Conservation (phyloP, 768 basidiomycete genomes). For the Lentinula guzmanii region DNA sequence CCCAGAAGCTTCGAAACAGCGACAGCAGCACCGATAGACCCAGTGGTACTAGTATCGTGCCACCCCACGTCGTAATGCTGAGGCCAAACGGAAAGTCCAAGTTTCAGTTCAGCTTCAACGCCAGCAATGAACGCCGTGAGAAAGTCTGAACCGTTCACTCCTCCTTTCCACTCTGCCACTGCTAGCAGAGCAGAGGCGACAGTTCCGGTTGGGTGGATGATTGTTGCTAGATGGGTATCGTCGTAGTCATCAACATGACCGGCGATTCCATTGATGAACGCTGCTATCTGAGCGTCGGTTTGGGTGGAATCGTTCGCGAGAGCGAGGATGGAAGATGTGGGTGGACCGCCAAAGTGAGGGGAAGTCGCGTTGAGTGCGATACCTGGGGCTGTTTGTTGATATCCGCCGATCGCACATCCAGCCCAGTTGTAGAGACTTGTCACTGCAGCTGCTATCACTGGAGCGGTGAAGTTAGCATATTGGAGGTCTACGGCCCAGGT, state of each 20-base stretch:
- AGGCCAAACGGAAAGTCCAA: conserved; percentile 16
- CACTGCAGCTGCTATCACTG: conserved; percentile 14
- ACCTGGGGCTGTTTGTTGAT: conserved; percentile 13
- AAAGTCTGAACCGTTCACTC: conserved; percentile 13
- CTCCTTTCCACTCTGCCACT: conserved; percentile 14
- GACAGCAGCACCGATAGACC: conserved; percentile 18
- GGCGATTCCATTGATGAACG: conserved; percentile 19
- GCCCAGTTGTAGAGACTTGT: conserved; percentile 19
- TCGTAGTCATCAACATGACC: conserved; percentile 20
- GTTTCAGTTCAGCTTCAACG: conserved; percentile 18
- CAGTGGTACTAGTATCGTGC: conserved; percentile 19
- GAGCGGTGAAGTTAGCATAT: conserved; percentile 12
- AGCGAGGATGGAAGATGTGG: conserved; percentile 14
- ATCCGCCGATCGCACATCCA: conserved; percentile 18
- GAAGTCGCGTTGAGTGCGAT: conserved; percentile 11
- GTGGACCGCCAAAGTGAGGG: conserved; percentile 14
- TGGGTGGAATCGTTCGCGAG: conserved; percentile 7
- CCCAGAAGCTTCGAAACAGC: conserved; percentile 17
- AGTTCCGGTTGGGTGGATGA: conserved; percentile 18
- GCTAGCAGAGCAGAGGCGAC: conserved; percentile 17
- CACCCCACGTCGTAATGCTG: conserved; percentile 19
- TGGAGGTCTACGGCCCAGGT: conserved; percentile 16
- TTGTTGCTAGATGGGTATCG: conserved; percentile 18
- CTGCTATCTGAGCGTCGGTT: conserved; percentile 15
- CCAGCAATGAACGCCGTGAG: conserved; percentile 16